A percentile compares a stretch with the other conserved stretches of the same genome.
Evolutionary conservation across 192 early-diverging fungal genomes (phyloP).

Genomic region (Rhizophagus clarus): DNA sequence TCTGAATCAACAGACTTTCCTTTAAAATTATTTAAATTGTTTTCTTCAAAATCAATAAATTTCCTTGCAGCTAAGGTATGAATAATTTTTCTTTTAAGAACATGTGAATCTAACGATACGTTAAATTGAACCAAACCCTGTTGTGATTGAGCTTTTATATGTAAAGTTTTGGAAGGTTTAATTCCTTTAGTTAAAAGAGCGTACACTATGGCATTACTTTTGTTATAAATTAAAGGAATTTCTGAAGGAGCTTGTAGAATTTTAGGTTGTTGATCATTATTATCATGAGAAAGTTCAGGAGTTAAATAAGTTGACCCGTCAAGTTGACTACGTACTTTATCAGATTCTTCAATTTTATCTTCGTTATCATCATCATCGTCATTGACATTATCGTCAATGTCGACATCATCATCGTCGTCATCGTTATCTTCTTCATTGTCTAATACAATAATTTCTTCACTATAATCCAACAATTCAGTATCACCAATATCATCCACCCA

Average conservation of each 20-base stretch:
- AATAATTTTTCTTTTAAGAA: neutral
- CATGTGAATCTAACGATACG: neutral
- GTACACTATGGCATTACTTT: neutral
- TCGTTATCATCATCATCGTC: neutral
- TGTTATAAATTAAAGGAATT: neutral
- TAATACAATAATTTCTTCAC: neutral
- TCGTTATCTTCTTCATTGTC: neutral
- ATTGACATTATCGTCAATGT: neutral
- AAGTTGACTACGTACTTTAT: neutral
- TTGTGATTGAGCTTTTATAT: neutral
- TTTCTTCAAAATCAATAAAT: neutral
- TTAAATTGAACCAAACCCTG: neutral
- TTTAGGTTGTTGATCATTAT: neutral
- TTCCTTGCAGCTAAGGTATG: neutral
- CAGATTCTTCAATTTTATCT: neutral
- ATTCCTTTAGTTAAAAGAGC: neutral
- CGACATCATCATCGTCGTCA: neutral
- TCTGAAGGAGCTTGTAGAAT: neutral
- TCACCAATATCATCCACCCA: neutral
- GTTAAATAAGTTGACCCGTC: neutral
- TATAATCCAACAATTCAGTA: neutral
- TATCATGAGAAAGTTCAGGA: neutral
- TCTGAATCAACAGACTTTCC: neutral
- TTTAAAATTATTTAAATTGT: neutral
- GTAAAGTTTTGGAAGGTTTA: neutral